phyloP scores from a whole-genome alignment of 768 basidiomycete genomes.

The Suillus spraguei region DNA sequence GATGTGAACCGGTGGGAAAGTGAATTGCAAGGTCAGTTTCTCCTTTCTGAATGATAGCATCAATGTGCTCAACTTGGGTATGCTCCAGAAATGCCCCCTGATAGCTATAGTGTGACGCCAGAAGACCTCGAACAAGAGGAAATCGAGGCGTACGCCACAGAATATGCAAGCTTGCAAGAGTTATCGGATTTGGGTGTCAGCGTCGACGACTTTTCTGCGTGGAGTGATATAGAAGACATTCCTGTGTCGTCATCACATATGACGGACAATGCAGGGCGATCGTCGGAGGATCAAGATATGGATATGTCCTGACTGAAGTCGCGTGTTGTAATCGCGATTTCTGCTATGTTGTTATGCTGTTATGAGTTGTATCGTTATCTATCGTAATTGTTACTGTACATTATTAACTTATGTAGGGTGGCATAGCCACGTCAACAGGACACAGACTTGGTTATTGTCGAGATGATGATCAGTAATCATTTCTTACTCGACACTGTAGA shows the following conservation, averaged over 20 bases:
- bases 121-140: constrained; percentile 59
- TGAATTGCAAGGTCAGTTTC: constrained; percentile 46
- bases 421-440: neutral
- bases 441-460: neutral
- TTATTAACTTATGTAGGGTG: neutral
- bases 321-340: neutral
- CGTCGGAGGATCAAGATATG: constrained; percentile 23
- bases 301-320: constrained; percentile 23
- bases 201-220: constrained; percentile 18
- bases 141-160: constrained; percentile 60
- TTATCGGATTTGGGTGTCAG: constrained; percentile 46
- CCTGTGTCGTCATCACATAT: neutral
- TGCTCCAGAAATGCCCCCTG: neutral
- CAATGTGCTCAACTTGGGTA: neutral
- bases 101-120: constrained; percentile 29
- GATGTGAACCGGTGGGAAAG: constrained; percentile 63
- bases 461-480: neutral
- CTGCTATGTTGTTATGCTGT: neutral
- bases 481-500: neutral
- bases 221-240: constrained; percentile 26
- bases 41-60: neutral
- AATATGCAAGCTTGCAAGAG: constrained; percentile 45
- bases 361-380: constrained; percentile 1
- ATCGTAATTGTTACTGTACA: neutral
- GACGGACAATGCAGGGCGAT: neutral